Evolutionary conservation across 176 grass and related monocot species (phyloP).

Genomic region (Oryza glaberrima): DNA sequence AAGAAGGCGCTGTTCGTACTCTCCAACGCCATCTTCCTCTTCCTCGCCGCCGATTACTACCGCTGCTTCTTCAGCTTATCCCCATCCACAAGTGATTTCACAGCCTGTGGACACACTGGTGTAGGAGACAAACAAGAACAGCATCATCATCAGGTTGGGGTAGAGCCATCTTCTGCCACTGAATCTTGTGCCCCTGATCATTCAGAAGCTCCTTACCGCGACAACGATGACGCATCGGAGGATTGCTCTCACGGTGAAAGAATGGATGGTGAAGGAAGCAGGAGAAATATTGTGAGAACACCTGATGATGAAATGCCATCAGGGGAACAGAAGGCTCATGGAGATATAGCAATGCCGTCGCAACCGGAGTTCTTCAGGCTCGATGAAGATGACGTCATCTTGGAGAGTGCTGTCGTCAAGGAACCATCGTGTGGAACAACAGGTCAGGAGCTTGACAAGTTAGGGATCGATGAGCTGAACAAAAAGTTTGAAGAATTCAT

Average conservation of each 20-base stretch:
- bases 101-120: background rate
- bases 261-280: background rate
- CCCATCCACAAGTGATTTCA: background rate
- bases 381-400: background rate
- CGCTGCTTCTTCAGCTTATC: background rate
- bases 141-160: background rate
- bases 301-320: background rate
- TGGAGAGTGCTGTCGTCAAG: background rate
- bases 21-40: conserved; percentile 39
- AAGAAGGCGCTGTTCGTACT: conserved; percentile 40
- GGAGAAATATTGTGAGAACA: background rate
- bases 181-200: background rate
- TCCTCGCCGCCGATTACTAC: conserved; percentile 34
- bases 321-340: background rate
- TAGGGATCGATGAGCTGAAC: conserved; percentile 45
- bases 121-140: background rate
- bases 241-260: background rate
- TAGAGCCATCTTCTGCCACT: background rate
- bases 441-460: conserved; percentile 27
- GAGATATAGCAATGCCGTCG: background rate
- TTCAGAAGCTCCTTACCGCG: background rate
- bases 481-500: conserved; percentile 51
- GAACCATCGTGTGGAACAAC: background rate
- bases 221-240: background rate
- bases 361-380: background rate